A percentile compares a stretch with the other conserved stretches of the same genome.
phyloP scores from a whole-genome alignment of 1,284 basidiomycete species.

The Coniferiporia weirii region DNA sequence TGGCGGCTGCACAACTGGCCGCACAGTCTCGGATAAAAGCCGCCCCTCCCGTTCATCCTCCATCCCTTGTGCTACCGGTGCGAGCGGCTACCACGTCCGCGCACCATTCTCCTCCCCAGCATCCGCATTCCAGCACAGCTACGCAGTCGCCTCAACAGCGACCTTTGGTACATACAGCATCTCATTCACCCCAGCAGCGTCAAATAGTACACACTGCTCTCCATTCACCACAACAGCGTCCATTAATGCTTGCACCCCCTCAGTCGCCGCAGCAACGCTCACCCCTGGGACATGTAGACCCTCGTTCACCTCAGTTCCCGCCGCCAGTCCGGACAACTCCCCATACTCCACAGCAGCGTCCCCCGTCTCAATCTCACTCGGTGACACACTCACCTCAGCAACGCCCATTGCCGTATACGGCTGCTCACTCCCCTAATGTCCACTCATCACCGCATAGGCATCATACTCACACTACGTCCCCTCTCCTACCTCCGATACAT shows the following conservation, averaged over 20 bases:
- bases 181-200: conserved; percentile 1
- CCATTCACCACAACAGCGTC: conserved; percentile 1
- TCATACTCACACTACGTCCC: conserved; percentile 7
- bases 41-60: neutral
- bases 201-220: neutral
- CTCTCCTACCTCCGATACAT: neutral
- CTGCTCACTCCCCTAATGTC: neutral
- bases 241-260: neutral
- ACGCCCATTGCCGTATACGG: neutral
- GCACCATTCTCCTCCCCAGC: conserved; percentile 6
- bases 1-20: conserved; percentile 7
- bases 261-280: conserved; percentile 7
- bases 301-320: neutral
- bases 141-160: conserved; percentile 3
- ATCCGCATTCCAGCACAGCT: neutral
- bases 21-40: neutral
- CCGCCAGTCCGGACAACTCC: neutral
- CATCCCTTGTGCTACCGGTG: neutral
- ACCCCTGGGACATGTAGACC: neutral
- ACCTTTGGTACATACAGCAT: neutral
- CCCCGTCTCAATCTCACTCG: neutral
- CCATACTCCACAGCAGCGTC: neutral
- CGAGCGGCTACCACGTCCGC: neutral
- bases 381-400: conserved; percentile 3
- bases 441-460: conserved; percentile 1